phyloP scores from a whole-genome alignment of 345 rosid species.

The Jatropha curcas region DNA sequence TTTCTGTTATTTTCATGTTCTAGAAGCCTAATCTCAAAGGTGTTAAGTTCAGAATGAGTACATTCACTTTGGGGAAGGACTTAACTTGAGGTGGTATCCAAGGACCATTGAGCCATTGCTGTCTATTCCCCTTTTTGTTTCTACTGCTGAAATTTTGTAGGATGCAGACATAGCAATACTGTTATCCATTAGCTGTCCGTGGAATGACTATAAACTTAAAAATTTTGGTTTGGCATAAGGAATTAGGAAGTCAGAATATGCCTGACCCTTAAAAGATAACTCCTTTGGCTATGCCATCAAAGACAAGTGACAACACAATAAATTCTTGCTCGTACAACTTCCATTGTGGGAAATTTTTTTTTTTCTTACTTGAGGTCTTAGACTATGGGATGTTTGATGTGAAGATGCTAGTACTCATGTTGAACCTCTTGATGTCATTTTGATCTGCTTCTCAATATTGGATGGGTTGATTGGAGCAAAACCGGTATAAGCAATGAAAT shows the following conservation, averaged over 20 bases:
- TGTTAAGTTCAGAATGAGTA: neutral
- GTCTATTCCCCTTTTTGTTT: neutral
- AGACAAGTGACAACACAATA: neutral
- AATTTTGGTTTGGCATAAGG: neutral
- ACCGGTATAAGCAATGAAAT: neutral
- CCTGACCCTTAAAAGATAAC: neutral
- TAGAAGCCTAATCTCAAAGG: neutral
- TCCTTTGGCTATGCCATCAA: neutral
- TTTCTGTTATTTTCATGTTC: neutral
- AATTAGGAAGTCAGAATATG: constrained; percentile 1
- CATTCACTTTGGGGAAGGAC: neutral
- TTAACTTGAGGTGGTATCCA: neutral
- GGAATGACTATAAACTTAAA: neutral
- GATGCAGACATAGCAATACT: neutral
- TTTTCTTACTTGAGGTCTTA: neutral
- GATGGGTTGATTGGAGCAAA: too few relatives aligned
- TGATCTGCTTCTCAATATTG: too few relatives aligned
- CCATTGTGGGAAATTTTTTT: neutral
- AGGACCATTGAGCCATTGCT: neutral
- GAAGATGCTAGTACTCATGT: neutral
- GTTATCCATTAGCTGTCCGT: neutral
- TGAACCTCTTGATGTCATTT: too few relatives aligned
- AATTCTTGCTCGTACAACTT: neutral
- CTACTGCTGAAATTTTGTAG: neutral
- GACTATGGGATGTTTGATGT: neutral